Base-by-base conservation (phyloP, 768 basidiomycete genomes). In the Termitomyces sp. region DNA sequence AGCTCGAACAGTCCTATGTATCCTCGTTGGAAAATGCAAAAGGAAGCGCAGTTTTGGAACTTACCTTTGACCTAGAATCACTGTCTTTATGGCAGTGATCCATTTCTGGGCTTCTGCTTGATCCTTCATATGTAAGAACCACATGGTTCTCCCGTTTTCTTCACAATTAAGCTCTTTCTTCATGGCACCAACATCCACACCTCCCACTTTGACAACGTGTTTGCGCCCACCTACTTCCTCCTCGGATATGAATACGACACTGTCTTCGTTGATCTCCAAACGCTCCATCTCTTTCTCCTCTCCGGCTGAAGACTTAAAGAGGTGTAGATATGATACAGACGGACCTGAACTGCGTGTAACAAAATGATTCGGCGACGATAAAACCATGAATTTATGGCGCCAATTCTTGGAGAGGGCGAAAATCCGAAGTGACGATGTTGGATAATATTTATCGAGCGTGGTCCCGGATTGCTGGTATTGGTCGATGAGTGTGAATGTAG, bases 271-370 rank as follows among this genome's bases (percentile, higher is more conserved):
- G 62, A 92, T 90, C 65, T 85, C 84, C 35, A 92, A 70, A 44
- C 90, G 76, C 69, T 92, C 88, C 6, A 90, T 60, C 69, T 92
- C 90, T 52, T 73, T 80, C 61, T 89, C 88, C 20, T 86, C 84
- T 10, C 76, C 69, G 12, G 73, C 72, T 4, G 78, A 61, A 9
- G 79, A 75, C 68, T 90, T 90, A 76, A 92, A 92, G 38, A 92
- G 68, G 66, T 92, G 90, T 32, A 92, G 73, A 65, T 88, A 84
- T 16, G 80, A 84, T 24, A 75, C 75, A 14, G 75, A 70, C 14
- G 79, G 77, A 7, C 67, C 68, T 28, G 73, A 68, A 50, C 67
- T 68, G 56, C 67, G 63, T 14, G 75, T 72, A 58, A 77, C 67
- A 24, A 76, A 68, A 1, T 73, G 64, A 2, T 71, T 68, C 10